Evolutionary conservation across 108 stramenopile genomes (phyloP), one percentile per base, ranked within the genome.

Genomic region (Aurantiochytrium sp.): DNA sequence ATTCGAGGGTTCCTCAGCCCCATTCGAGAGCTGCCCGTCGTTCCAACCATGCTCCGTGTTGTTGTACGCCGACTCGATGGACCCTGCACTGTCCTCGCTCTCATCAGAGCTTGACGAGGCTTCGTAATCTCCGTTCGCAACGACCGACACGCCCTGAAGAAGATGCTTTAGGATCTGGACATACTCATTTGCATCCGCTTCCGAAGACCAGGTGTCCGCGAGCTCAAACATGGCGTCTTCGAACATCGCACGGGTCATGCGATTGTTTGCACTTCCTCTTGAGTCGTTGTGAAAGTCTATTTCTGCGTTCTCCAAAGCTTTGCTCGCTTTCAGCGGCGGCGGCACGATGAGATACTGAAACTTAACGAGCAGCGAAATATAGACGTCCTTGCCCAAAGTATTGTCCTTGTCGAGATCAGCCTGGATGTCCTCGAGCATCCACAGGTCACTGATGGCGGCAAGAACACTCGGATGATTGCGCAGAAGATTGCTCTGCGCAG

Each of bases 301-400:
- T 30, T 81, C 73, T 0, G 73, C 73, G 32, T 81, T 81, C 12
- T 30, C 19, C 21, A 48, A 8, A 41, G 73, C 73, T 48, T 81
- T 81, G 45, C 45, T 81, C 0, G 45, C n/a, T 81, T 41, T 48
- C 36, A 81, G 45, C 30, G 73, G 73, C 6, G 73, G 73, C 24
- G 73, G 73, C 6, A 81, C 45, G 24, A 81, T 81, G 24, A 81
- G 45, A 24, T 48, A 81, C 24, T 81, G 73, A 81, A 81, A 81
- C 30, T 81, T 81, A 5, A 81, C 39, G 45, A 81, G 73, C 12
- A 81, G 45, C 21, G n/a, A 27, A 17, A 81, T 24, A 24, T 81
- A 81, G n/a, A 30, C 3, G 42, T 81, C 45, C 17, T 48, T 41
- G 21, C 42, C 39, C 24, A 81, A 24, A 6, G 12, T n/a, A 0